Percentiles rank a stretch among this genome's conserved stretches.
Conservation (phyloP, 2,329 filamentous ascomycete genomes). For the Colletotrichum ledebouriae region DNA sequence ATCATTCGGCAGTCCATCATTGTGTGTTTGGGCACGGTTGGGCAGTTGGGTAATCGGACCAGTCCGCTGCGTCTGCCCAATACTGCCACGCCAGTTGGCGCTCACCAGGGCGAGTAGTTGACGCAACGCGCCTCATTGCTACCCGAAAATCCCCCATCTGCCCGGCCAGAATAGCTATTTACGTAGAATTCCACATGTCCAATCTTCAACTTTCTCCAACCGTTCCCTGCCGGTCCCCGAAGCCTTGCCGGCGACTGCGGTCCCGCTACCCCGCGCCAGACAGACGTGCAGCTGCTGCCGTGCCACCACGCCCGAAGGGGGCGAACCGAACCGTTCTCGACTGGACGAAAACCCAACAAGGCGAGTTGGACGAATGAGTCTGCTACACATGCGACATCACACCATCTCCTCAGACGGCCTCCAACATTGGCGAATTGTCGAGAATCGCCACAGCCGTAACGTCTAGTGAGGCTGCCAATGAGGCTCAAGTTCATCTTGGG, state of each 20-base stretch:
- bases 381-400: slow-evolving; percentile 23
- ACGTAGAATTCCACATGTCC: slow-evolving; percentile 1
- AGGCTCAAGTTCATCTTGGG: neutral
- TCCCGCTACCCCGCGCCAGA: slow-evolving; percentile 23
- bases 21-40: slow-evolving; percentile 22
- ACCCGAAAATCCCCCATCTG: neutral
- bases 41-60: slow-evolving; percentile 13
- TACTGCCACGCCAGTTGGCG: slow-evolving; percentile 13
- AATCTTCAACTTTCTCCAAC: slow-evolving; percentile 7
- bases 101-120: neutral
- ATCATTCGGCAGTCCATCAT: neutral
- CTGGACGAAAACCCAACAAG: slow-evolving; percentile 29
- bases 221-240: slow-evolving; percentile 10
- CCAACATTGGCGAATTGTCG: slow-evolving; percentile 17
- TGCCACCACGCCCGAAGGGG: slow-evolving; percentile 14
- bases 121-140: slow-evolving; percentile 11
- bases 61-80: slow-evolving; percentile 9
- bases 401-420: slow-evolving; percentile 14
- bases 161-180: slow-evolving; percentile 11
- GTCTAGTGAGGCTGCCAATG: slow-evolving; percentile 18
- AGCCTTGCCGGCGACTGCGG: slow-evolving; percentile 22
- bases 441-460: neutral
- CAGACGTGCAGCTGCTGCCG: slow-evolving; percentile 25
- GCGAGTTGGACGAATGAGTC: slow-evolving; percentile 27
- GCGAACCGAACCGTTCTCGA: slow-evolving; percentile 15